Conservation (phyloP, 768 basidiomycete species). For the Clitopilus hobsonii region DNA sequence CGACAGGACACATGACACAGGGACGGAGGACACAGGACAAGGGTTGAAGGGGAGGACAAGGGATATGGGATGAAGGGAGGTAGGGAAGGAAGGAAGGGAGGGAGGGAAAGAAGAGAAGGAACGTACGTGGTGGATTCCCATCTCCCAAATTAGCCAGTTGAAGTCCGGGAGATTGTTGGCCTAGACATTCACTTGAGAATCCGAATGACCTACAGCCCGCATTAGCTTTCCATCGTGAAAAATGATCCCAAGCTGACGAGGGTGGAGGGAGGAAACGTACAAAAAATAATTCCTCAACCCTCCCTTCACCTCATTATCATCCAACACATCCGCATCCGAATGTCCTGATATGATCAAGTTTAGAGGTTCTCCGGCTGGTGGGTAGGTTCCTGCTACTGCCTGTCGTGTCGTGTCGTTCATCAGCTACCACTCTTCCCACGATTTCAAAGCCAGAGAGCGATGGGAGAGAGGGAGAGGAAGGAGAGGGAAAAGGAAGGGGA, state of each 20-base stretch:
- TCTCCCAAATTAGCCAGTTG: conserved; percentile 84
- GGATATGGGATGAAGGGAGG: too few species aligned
- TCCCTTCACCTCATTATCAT: conserved; percentile 54
- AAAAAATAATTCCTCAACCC: conserved; percentile 80
- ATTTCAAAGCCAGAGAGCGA: too few species aligned
- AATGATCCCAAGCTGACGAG: too few species aligned
- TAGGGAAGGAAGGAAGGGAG: conserved; percentile 1
- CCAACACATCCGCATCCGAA: conserved; percentile 68
- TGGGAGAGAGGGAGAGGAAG: neutral
- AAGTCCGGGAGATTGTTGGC: conserved; percentile 65
- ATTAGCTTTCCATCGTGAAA: neutral
- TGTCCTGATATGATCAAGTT: conserved; percentile 77
- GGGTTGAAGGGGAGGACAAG: too few species aligned
- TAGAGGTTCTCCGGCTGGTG: conserved; percentile 79
- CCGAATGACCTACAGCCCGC: conserved; percentile 51
- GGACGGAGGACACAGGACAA: too few species aligned
- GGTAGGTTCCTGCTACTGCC: conserved; percentile 55
- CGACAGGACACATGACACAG: too few species aligned
- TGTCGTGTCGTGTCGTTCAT: conserved; percentile 21
- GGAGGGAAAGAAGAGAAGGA: neutral
- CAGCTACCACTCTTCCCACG: too few species aligned
- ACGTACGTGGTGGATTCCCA: conserved; percentile 66
- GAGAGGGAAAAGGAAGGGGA: neutral
- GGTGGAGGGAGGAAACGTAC: conserved; percentile 43
- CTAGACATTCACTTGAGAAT: conserved; percentile 77